Evolutionary conservation across 305 asterid species (phyloP), one percentile per base, ranked within the genome.

Genomic region (Euphrasia arctica): DNA sequence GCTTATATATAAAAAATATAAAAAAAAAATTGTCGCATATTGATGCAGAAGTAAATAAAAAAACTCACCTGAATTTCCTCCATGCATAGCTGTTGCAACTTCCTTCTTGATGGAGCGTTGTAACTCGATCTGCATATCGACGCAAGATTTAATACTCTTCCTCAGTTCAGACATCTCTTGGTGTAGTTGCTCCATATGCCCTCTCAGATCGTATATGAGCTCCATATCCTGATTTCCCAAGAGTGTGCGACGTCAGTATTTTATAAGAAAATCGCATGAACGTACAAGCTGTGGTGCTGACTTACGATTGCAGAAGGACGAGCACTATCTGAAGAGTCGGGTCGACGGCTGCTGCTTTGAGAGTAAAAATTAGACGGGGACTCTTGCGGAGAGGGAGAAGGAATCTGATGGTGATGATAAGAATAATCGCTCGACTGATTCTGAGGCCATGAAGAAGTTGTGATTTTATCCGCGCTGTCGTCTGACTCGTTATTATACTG

Each of bases 181-280:
- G 60, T 77, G 95, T 60, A 91, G 82, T 65, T 81, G 88, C 75
- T 83, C 95, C 91, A 89, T 87, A 36, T 89, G 89, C 60, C 88
- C 84, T 77, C 85, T 88, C 82, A 91, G 61, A 67, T 91, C 88
- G 73, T 78, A 81, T 55, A 91, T 81, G 70, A 89, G 72, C 60
- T 89, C 96, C 90, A 89, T 79, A 75, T 85, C 96, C 98, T 91
- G 87, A 27, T 64, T 36, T 11, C 18, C 28, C 67, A 60, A 7
- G 57, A 9, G 25, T 66, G 32, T 8, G 45, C 11, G 9, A 1
- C 45, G 6, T 39, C 55, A 27, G 6, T 43, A 48, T 11, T 22
- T 47, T 14, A 52, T 18, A 7, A 15, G 4, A 39, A 49, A n/a
- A 49, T 7, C 12, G 8, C 6, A 22, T 52, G 27, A 0, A 25